Conservation (phyloP, 208 protist species). For the Phytomonas francai region DNA sequence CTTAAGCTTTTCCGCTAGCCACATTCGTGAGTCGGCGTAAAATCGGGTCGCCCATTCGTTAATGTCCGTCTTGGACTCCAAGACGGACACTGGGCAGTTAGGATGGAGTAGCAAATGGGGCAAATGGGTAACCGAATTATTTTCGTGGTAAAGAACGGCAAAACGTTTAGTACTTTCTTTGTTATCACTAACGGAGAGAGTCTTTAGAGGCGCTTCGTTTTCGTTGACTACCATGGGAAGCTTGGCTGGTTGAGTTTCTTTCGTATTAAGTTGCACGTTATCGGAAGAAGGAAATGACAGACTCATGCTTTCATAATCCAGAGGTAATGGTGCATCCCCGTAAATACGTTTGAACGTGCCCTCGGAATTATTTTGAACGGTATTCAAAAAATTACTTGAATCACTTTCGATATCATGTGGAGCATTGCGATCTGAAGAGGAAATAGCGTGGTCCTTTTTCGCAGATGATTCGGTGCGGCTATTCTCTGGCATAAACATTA, state of each 20-base stretch:
- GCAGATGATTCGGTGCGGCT: constrained; percentile 15
- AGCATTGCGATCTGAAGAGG: not conserved
- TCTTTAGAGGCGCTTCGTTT: not conserved
- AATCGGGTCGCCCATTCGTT: constrained; percentile 52
- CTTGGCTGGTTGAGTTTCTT: not conserved
- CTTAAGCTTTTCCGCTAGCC: constrained; percentile 49
- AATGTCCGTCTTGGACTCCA: constrained; percentile 41
- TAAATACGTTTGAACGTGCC: not conserved
- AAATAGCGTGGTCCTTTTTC: not conserved
- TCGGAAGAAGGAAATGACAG: not conserved
- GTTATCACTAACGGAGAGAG: not conserved
- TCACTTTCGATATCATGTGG: not conserved
- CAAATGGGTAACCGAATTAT: constrained; percentile 33
- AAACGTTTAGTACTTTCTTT: constrained; percentile 21
- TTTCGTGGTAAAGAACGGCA: constrained; percentile 54
- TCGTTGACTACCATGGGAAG: not conserved
- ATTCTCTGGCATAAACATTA: constrained; percentile 53
- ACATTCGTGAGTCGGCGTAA: constrained; percentile 54
- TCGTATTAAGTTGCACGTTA: not conserved
- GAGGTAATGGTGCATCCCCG: not conserved
- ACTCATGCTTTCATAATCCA: not conserved
- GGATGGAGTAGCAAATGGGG: constrained; percentile 52
- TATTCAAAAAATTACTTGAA: not conserved
- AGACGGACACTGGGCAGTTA: constrained; percentile 53
- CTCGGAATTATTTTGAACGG: not conserved